Evolutionary conservation across 805 yeast species (phyloP).

Genomic region (Saturnispora quitensis): DNA sequence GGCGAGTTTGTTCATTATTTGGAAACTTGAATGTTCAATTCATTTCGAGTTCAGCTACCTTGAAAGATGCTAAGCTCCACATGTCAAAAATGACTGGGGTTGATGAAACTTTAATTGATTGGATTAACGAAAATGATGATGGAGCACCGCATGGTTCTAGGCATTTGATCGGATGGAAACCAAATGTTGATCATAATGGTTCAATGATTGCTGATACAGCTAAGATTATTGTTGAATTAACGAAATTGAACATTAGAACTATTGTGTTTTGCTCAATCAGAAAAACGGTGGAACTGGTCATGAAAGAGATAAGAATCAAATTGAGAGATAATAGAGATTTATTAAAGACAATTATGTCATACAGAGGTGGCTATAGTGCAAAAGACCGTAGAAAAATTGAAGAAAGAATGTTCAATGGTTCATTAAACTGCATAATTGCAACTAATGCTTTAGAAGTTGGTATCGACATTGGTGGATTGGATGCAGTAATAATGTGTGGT

Average conservation of each 20-base stretch:
- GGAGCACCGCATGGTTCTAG: slow-evolving; percentile 86
- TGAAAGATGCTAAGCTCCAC: slow-evolving; percentile 62
- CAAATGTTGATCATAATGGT: slow-evolving; percentile 55
- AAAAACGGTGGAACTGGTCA: slow-evolving; percentile 73
- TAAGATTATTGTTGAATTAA: slow-evolving; percentile 54
- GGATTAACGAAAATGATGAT: slow-evolving; percentile 49
- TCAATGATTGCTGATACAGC: slow-evolving; percentile 75
- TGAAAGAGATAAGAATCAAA: slow-evolving; percentile 68
- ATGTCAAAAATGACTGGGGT: slow-evolving; percentile 71
- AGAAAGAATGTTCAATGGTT: slow-evolving; percentile 81
- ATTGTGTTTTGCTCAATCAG: slow-evolving; percentile 89
- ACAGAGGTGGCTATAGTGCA: slow-evolving; percentile 91
- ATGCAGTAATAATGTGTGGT: slow-evolving; percentile 87
- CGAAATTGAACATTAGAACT: slow-evolving; percentile 58
- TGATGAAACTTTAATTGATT: slow-evolving; percentile 36
- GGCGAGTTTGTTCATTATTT: slow-evolving; percentile 48
- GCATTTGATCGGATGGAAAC: slow-evolving; percentile 74
- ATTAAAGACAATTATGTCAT: slow-evolving; percentile 71
- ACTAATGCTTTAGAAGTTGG: slow-evolving; percentile 96
- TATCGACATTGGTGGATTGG: slow-evolving; percentile 87
- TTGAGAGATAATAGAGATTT: slow-evolving; percentile 39
- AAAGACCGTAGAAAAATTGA: slow-evolving; percentile 83
- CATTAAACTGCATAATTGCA: slow-evolving; percentile 77
- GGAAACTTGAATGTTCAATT: slow-evolving; percentile 52
- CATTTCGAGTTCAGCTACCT: slow-evolving; percentile 91